Evolutionary conservation across 805 yeast species (phyloP), one percentile per base, ranked within the genome.

Genomic region (Saccharomycopsis capsularis): DNA sequence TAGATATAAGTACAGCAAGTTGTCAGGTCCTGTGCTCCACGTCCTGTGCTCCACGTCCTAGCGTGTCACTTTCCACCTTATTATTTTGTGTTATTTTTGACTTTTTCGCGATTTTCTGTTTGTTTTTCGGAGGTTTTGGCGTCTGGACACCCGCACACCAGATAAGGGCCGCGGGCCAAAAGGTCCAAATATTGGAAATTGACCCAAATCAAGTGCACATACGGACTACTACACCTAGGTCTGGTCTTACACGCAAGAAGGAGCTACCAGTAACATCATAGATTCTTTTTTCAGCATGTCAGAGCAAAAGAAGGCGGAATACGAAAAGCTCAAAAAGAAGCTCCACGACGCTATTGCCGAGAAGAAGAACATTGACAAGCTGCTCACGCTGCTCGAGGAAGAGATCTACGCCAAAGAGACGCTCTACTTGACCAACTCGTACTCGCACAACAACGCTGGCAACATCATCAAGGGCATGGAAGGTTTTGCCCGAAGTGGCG

Each of bases 391-490:
- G 40, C 61, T 88, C 4, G 96, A 90, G 59, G 96, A 88, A 54
- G 76, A 78, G 46, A 81, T 90, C 4, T 89, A 79, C 66, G 82
- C 79, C 42, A 78, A 79, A 55, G 98, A 90, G 60, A 79, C 83
- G 7, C 76, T 78, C 13, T 90, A 90, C 61, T 76, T 90, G 42
- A 77, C 82, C 25, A 89, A 84, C 46, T 78, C 87, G 50, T 64
- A 68, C 25, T 64, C 71, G 13, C 41, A 40, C 15, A 34, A 39
- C 18, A 34, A 45, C 16, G 27, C 21, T 25, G 90, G 96, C 0
- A 90, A 87, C 63, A 82, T 91, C 24, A 84, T 88, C n/a, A 83
- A 84, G 55, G 98, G 98, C 1, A 90, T 89, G 59, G 96, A 90
- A 43, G 83, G 79, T 57, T 84, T 85, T 59, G 72, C 82, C 43